A percentile compares a stretch with the other conserved stretches of the same genome.
Evolutionary conservation across 1,139 yeast species (phyloP).

Genomic region (Kurtzmaniella natalensis): DNA sequence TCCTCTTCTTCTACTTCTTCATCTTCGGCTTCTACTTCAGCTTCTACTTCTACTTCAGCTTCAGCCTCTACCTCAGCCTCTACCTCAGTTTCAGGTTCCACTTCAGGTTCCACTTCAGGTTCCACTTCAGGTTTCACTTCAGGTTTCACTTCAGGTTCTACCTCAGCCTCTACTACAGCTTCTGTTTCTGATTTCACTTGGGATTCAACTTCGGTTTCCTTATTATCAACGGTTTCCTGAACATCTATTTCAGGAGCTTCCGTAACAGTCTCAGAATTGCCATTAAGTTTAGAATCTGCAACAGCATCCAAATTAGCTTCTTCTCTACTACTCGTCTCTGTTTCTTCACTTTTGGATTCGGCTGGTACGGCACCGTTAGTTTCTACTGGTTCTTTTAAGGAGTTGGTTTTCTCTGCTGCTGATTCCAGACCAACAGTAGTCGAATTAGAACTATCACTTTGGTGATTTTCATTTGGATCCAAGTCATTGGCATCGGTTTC

Average conservation of each 20-base stretch:
- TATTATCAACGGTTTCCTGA: constrained; percentile 2
- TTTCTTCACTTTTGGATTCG: not conserved
- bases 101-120: not conserved
- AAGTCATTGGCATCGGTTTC: constrained; percentile 7
- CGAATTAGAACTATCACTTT: constrained; percentile 7
- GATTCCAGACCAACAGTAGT: constrained; percentile 2
- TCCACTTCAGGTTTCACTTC: not conserved
- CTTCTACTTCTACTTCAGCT: not conserved
- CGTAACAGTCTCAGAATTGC: too few species aligned
- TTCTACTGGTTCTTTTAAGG: constrained; percentile 4
- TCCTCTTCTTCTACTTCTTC: constrained; percentile 6
- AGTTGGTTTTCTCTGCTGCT: too few species aligned
- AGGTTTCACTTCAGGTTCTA: not conserved
- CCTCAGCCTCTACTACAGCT: constrained; percentile 1
- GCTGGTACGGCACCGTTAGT: not conserved
- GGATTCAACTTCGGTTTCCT: constrained; percentile 3
- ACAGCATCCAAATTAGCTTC: too few species aligned
- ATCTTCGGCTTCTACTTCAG: constrained; percentile 3
- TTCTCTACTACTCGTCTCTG: too few species aligned
- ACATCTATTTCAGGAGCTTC: constrained; percentile 5
- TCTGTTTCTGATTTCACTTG: constrained; percentile 6
- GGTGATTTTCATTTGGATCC: constrained; percentile 7
- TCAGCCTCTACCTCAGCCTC: constrained; percentile 1
- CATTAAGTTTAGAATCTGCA: too few species aligned
- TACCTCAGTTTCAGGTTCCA: not conserved